Conservation (phyloP, 805 yeast genomes). For the Saccharomycopsis sp. region DNA sequence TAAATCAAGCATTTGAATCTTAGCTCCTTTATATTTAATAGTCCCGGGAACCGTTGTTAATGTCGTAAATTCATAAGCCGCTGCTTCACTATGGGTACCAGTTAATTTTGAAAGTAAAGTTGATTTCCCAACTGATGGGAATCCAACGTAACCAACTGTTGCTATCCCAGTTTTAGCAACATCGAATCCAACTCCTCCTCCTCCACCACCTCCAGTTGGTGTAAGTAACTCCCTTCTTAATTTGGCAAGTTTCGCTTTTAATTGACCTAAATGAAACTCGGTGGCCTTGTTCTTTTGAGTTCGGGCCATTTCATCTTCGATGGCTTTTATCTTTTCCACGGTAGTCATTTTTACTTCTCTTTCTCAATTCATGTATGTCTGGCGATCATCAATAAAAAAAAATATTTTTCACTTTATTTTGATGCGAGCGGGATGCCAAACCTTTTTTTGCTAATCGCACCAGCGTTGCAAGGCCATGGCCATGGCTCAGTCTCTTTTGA, state of each 20-base stretch:
- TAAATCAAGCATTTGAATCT: constrained; percentile 89
- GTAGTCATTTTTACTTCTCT: constrained; percentile 32
- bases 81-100: constrained; percentile 96
- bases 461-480: background rate
- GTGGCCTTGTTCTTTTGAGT: constrained; percentile 99
- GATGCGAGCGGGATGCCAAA: background rate
- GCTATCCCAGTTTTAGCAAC: constrained; percentile 99
- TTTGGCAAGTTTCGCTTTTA: constrained; percentile 94
- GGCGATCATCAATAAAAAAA: background rate
- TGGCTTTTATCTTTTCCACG: constrained; percentile 63
- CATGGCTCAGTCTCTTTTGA: background rate
- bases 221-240: constrained; percentile 85
- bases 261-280: constrained; percentile 92
- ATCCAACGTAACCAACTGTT: constrained; percentile 95
- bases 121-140: constrained; percentile 86
- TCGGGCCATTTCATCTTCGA: constrained; percentile 96
- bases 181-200: constrained; percentile 92
- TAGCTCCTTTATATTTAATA: constrained; percentile 93
- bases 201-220: constrained; percentile 67
- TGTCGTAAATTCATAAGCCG: constrained; percentile 96
- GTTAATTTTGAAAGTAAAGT: constrained; percentile 84
- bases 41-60: constrained; percentile 97
- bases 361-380: background rate
- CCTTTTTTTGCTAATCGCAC: background rate
- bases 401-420: background rate